Conservation (phyloP, 805 yeast species). For the Danielozyma ontarioensis region DNA sequence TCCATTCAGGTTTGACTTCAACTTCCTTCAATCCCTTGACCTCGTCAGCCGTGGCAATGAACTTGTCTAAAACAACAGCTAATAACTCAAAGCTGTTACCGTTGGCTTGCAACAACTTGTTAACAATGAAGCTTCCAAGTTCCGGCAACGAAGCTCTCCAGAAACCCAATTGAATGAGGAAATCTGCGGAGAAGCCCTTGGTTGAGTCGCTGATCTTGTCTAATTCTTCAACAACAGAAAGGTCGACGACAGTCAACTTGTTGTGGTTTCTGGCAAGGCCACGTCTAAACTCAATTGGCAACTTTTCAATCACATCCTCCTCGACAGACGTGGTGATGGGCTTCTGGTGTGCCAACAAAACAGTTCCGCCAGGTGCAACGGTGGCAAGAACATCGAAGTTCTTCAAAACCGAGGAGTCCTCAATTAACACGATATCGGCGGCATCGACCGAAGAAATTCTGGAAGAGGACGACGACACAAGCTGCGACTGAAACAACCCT, state of each 20-base stretch:
- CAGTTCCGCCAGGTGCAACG: conserved; percentile 49
- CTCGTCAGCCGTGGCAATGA: conserved; percentile 55
- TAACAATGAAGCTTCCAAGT: conserved; percentile 60
- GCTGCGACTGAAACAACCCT: conserved; percentile 70
- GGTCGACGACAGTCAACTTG: conserved; percentile 55
- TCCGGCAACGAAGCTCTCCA: conserved; percentile 69
- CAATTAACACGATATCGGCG: conserved; percentile 64
- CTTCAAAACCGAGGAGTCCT: conserved; percentile 49
- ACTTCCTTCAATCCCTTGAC: conserved; percentile 35
- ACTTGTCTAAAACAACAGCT: conserved; percentile 63
- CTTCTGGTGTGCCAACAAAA: conserved; percentile 38
- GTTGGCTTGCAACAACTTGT: conserved; percentile 73
- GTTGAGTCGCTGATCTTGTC: conserved; percentile 49
- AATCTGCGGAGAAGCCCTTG: conserved; percentile 63
- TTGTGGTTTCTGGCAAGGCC: conserved; percentile 48
- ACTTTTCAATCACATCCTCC: conserved; percentile 46
- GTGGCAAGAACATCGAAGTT: conserved; percentile 59
- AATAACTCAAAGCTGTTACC: conserved; percentile 79
- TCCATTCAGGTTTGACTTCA: conserved; percentile 28
- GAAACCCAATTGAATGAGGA: conserved; percentile 75
- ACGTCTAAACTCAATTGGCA: conserved; percentile 51
- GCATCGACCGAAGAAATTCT: conserved; percentile 35
- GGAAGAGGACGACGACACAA: conserved; percentile 27
- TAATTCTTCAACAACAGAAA: conserved; percentile 56
- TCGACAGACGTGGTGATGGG: conserved; percentile 31